Base-by-base conservation (phyloP, 345 rosid species). In the Lagerstroemia speciosa region DNA sequence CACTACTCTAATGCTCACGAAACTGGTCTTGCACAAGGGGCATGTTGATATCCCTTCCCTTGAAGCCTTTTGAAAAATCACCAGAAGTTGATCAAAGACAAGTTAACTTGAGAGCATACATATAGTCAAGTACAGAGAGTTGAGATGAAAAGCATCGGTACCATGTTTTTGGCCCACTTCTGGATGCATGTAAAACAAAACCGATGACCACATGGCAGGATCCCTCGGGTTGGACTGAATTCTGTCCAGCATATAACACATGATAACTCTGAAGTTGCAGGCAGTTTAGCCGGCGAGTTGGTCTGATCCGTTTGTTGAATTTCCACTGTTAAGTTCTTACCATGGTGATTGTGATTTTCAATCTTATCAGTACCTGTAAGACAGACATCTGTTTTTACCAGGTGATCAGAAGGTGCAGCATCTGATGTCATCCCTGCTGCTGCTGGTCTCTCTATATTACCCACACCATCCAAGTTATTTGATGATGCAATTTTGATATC, bases 211-310 rank as follows among this genome's bases (percentile, higher is more conserved):
- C 99, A 94, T 62, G 92, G 83, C 80, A 94, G 80, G 61, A 89
- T 70, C 66, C 97, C 99, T 76, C 99, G 89, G 36, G 86, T 94
- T 72, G 92, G 73, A 76, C 93, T 80, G 71, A 88, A 91, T 63
- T 90, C 97, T 1, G 96, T 94, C 93, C 86, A 87, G 72, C 99
- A 94, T 82, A 94, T 94, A 69, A 81, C 86, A 73, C 99, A 94
- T 29, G 99, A 89, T 69, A 89, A 81, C 15, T 87, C 87, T 61
- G 70, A 16, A 71, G 90, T 73, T 69, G 73, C 68, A 3, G 86
- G 67, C 63, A 67, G 72, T 36, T 68, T 62, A 16, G 66, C 67
- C 55, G 37, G 43, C 62, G 71, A 64, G 62, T 79, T 75, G 45
- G 69, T 74, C 46, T 72, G 79, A 69, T 40, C 75, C 15, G 30